Percentiles rank a stretch among this genome's conserved stretches.
These are phyloP conservation scores for Tuber aestivum DNA, from an alignment of 495 filamentous ascomycete species.

Conservation along the genomic window DNA sequence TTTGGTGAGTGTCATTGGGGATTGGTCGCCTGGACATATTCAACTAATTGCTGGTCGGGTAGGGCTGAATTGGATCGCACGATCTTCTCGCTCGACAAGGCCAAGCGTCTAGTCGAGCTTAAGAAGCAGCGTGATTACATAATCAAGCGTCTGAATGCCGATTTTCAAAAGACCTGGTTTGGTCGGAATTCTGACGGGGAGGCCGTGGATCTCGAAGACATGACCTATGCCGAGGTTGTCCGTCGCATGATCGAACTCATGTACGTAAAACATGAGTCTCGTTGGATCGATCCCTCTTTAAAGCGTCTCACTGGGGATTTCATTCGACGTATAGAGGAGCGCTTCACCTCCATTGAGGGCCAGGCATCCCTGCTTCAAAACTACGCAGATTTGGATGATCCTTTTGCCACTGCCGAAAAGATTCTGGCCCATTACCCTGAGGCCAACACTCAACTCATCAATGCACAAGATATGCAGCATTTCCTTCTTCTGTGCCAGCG, in stretches of 20 bases:
- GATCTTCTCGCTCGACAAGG: conserved; percentile 93
- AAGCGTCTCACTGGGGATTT: conserved; percentile 81
- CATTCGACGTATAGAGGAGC: conserved; percentile 90
- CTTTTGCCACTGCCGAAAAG: conserved; percentile 66
- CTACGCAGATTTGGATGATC: conserved; percentile 79
- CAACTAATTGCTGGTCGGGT: not conserved
- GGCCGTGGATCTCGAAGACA: conserved; percentile 90
- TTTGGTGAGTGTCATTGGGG: conserved; percentile 55
- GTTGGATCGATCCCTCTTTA: conserved; percentile 90
- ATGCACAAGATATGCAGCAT: conserved; percentile 93
- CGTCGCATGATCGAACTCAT: conserved; percentile 92
- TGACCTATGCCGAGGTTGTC: conserved; percentile 92
- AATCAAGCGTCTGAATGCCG: conserved; percentile 94
- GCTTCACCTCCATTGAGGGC: conserved; percentile 64
- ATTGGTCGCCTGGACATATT: not conserved
- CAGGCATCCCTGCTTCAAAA: conserved; percentile 74
- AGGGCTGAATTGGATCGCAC: conserved; percentile 90
- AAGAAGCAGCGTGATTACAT: conserved; percentile 91
- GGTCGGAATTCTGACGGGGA: conserved; percentile 76
- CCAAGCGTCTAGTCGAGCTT: conserved; percentile 83
- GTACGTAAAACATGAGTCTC: conserved; percentile 85
- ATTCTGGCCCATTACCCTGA: conserved; percentile 80
- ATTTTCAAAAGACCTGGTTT: conserved; percentile 99
- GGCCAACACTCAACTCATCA: conserved; percentile 84
- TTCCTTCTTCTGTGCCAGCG: conserved; percentile 91